Evolutionary conservation across 768 basidiomycete genomes (phyloP), one percentile per base, ranked within the genome.

Genomic region (Tulasnella sp.): DNA sequence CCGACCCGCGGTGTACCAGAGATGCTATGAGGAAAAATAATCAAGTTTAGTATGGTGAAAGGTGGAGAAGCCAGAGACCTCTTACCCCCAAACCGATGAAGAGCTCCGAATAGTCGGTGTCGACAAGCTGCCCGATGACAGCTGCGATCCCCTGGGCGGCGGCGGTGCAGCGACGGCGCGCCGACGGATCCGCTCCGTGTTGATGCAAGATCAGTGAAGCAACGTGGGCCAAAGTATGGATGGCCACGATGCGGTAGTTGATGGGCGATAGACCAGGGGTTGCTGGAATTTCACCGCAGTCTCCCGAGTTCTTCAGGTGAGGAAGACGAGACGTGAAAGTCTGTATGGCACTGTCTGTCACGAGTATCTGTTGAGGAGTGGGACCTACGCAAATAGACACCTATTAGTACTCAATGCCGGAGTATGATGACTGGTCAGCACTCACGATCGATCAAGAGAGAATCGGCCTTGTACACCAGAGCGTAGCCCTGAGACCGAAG

Each of bases 171-270:
- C 77, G 77, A 52, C 42, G 31, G 38, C 68, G 62, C 24, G 77
- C 40, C n/a, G 38, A 27, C 36, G 9, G 2, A 36, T 78, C 77
- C 44, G 31, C 42, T 52, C 58, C 40, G 40, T 78, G 68, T 56
- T 81, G 46, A 36, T 81, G 78, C 36, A 81, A 56, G n/a, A 27
- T n/a, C 8, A 81, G 74, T 5, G 74, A 81, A 2, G 80, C 80
- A 31, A 71, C 48, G 44, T 74, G 58, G 16, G 73, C 79, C 10
- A 81, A 74, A 12, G 80, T 81, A 38, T 80, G 79, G 36, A 81
- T 74, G 62, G 75, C 44, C 1, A 76, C 80, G 19, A 81, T 62
- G n/a, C 72, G 80, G 31, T 58, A 40, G 73, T 81, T 81, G 42
- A 81, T 62, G 18, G 80, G 73, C 14, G 72, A 80, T 14, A 39